Evolutionary conservation across 176 grass and related monocot species (phyloP), one percentile per base, ranked within the genome.

Genomic region (Puccinellia tenuiflora): DNA sequence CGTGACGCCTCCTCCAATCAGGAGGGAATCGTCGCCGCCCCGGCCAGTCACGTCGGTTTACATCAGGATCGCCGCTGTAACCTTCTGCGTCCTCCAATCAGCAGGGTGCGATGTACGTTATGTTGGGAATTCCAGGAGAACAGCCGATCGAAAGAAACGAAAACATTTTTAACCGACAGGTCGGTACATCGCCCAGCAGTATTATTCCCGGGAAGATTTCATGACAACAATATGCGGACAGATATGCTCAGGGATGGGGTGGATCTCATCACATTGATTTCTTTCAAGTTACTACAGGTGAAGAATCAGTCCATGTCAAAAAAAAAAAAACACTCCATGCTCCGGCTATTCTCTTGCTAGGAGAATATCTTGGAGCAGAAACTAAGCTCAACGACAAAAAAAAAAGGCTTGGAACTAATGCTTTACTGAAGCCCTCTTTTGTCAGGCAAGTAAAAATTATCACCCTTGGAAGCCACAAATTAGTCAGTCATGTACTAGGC

Each of bases 391-490:
- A 83, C 75, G 79, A 79, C 46, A 73, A 74, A 65, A 79, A 69
- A 72, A 73, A 73, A 68, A n/a, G n/a, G 31, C 26, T 66, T 31
- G 26, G 26, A 73, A 71, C 16, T 56, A 56, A 51, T 29, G 64
- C 55, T 83, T 75, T 37, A 47, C 78, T 68, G 66, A 80, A 83
- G 45, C 40, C 60, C 26, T 68, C 34, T 54, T 34, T 78, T 79
- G 43, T 33, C 51, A 88, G 86, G 52, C 75, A 79, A 57, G 60
- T 86, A 83, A 83, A 83, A 68, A 68, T 80, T 80, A 73, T 46
- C 83, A 86, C 59, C 83, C 73, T 83, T 76, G 51, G 47, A 86
- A 60, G 33, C 68, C 86, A 79, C 83, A 83, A 64, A 86, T 80
- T 79, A 79, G 90, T 83, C 50, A 79, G 90, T 83, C 50, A 62